Conservation (phyloP, 2,329 filamentous ascomycete species). For the Neopestalotiopsis sp. region DNA sequence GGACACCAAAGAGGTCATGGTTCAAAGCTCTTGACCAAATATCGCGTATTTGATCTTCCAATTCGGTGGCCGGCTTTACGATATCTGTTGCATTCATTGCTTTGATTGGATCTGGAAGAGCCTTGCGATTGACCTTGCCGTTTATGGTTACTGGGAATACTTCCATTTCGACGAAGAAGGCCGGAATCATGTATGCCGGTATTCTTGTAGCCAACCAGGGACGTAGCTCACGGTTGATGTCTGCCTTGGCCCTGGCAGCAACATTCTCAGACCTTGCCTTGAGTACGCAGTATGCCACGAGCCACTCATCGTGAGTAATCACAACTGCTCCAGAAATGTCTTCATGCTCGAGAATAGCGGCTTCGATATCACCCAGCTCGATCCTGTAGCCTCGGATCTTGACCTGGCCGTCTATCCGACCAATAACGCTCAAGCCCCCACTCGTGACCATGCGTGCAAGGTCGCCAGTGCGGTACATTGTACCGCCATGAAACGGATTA, state of each 20-base stretch:
- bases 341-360: slow-evolving; percentile 27
- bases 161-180: slow-evolving; percentile 34
- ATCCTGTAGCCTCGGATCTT: slow-evolving; percentile 37
- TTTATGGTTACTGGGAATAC: slow-evolving; percentile 32
- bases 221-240: slow-evolving; percentile 26
- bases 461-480: slow-evolving; percentile 35
- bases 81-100: slow-evolving; percentile 8
- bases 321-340: slow-evolving; percentile 33
- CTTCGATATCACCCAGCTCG: slow-evolving; percentile 37
- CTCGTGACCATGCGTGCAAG: slow-evolving; percentile 26
- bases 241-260: slow-evolving; percentile 1
- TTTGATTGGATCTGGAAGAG: slow-evolving; percentile 30
- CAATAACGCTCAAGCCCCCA: slow-evolving; percentile 28
- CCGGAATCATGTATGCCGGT: slow-evolving; percentile 35
- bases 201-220: slow-evolving; percentile 32
- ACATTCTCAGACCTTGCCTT: slow-evolving; percentile 11
- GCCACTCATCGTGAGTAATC: slow-evolving; percentile 30
- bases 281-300: slow-evolving; percentile 37
- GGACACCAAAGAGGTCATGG: slow-evolving; percentile 27
- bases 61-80: slow-evolving; percentile 23
- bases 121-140: slow-evolving; percentile 35
- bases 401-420: slow-evolving; percentile 34
- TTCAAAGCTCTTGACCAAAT: slow-evolving; percentile 34
- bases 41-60: slow-evolving; percentile 28
- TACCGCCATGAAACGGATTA: slow-evolving; percentile 30